Evolutionary conservation across 768 basidiomycete species (phyloP).

Genomic region (Suillus discolor): DNA sequence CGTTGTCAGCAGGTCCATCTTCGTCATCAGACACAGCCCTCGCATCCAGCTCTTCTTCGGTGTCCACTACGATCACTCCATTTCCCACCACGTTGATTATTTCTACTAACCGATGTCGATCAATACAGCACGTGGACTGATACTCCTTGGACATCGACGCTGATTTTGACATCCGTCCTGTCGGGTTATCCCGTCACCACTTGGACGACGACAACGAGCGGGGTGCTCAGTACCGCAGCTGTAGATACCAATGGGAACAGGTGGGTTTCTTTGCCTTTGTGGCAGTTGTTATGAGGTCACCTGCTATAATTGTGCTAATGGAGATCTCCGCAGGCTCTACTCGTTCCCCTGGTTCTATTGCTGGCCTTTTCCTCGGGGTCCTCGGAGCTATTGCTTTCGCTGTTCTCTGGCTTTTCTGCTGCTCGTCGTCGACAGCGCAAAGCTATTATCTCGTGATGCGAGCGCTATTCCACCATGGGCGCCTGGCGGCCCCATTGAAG

Average conservation of each 20-base stretch:
- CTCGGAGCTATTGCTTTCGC: conserved; percentile 29
- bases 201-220: conserved; percentile 21
- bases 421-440: conserved; percentile 32
- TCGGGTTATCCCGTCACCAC: conserved; percentile 19
- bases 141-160: conserved; percentile 20
- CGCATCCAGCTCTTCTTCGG: not conserved
- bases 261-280: conserved; percentile 20
- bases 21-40: not conserved
- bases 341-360: conserved; percentile 27
- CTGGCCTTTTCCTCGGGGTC: conserved; percentile 27
- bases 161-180: conserved; percentile 22
- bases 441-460: conserved; percentile 24
- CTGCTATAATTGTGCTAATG: conserved; percentile 12
- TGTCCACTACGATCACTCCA: not conserved
- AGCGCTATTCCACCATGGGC: conserved; percentile 13
- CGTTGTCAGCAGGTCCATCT: not conserved
- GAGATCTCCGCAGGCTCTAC: conserved; percentile 9
- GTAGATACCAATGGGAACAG: conserved; percentile 10
- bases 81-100: conserved; percentile 18
- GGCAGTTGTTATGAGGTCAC: not conserved
- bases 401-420: conserved; percentile 33
- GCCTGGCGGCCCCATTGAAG: conserved; percentile 22
- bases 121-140: conserved; percentile 6
- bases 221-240: conserved; percentile 25
- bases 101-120: conserved; percentile 17